These are phyloP conservation scores for Cucurbita maxima DNA, from an alignment of 306 rosid species.

Conservation along the genomic window DNA sequence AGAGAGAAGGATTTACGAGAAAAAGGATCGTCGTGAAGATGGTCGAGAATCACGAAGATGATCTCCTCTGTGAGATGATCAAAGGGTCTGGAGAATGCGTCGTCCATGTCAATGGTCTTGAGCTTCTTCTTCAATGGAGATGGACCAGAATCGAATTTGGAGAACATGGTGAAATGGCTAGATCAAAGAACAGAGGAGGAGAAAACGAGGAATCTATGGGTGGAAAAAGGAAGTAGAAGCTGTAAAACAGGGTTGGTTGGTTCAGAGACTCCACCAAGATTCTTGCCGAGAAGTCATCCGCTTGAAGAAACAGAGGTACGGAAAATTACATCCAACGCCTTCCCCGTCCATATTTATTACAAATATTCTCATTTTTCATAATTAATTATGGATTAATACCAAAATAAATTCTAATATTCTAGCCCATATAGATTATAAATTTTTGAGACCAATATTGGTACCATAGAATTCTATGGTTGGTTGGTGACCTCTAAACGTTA, in stretches of 20 bases:
- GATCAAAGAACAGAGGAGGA: not conserved
- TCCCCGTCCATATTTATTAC: not conserved
- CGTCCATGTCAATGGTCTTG: not conserved
- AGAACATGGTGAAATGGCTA: not conserved
- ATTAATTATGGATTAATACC: no score
- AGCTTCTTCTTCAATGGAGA: not conserved
- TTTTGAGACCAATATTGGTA: no score
- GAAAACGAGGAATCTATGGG: not conserved
- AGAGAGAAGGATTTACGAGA: constrained; percentile 50
- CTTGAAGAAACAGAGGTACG: not conserved
- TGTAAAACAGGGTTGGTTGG: not conserved
- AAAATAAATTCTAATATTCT: no score
- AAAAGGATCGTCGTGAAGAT: constrained; percentile 11
- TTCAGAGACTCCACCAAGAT: not conserved
- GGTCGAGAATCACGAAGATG: constrained; percentile 41
- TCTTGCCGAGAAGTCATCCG: not conserved
- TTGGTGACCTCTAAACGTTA: no score
- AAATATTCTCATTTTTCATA: no score
- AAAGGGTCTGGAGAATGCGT: constrained; percentile 15
- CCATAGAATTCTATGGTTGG: no score
- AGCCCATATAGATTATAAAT: no score
- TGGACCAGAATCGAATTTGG: constrained; percentile 7
- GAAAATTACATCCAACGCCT: not conserved
- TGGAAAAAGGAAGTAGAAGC: not conserved
- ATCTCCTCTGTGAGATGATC: constrained; percentile 46